Conservation (phyloP, 2,329 filamentous ascomycete genomes). For the Hymenoscyphus linearis region DNA sequence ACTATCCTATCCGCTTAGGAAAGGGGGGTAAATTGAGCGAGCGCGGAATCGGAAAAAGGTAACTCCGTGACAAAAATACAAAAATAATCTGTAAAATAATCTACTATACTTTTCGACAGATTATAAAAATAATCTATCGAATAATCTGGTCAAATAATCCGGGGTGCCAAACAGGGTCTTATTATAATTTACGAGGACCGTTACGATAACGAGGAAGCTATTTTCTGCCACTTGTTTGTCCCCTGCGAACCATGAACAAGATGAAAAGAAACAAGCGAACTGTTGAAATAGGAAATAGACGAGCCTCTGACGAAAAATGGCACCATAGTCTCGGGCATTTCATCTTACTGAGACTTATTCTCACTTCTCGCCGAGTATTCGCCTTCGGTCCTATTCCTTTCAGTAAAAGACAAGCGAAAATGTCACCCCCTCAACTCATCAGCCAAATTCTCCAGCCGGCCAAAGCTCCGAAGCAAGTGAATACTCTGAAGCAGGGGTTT, state of each 20-base stretch:
- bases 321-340: neutral
- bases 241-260: neutral
- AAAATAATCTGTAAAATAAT: too few relatives aligned
- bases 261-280: neutral
- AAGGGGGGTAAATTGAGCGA: too few relatives aligned
- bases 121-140: too few relatives aligned
- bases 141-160: too few relatives aligned
- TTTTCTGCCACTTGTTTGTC: neutral
- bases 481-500: neutral
- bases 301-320: neutral
- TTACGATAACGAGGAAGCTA: too few relatives aligned
- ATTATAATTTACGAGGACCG: too few relatives aligned
- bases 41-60: too few relatives aligned
- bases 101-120: too few relatives aligned
- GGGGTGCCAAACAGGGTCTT: too few relatives aligned
- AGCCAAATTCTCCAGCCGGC: neutral
- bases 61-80: too few relatives aligned
- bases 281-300: neutral
- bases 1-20: too few relatives aligned
- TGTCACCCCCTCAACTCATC: neutral
- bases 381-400: neutral
- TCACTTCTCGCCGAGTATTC: neutral
- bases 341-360: neutral
- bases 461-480: neutral
- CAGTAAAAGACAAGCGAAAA: neutral